A percentile compares a stretch with the other conserved stretches of the same genome.
Conservation (phyloP, 1,139 yeast genomes). For the Yamadazyma diddensiae region DNA sequence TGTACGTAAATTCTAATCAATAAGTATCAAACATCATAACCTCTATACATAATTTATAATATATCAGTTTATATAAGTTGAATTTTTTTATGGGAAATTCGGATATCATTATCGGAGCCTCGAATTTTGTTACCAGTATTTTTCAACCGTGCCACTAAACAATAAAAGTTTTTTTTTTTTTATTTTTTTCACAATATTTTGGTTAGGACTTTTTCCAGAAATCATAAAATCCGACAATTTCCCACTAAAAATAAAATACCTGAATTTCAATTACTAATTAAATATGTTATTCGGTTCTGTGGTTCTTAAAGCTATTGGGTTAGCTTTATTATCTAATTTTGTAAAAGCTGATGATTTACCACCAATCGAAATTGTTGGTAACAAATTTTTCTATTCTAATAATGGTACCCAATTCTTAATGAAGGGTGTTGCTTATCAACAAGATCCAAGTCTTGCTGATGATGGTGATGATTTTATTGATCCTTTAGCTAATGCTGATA, state of each 20-base stretch:
- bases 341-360: slow-evolving; percentile 22
- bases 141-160: slow-evolving; percentile 1
- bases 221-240: background rate
- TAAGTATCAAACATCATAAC: too few species aligned
- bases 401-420: slow-evolving; percentile 81
- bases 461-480: slow-evolving; percentile 50
- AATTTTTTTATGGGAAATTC: too few species aligned
- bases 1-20: too few species aligned
- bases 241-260: background rate
- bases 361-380: slow-evolving; percentile 60
- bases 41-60: too few species aligned
- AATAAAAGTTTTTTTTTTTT: slow-evolving; percentile 1
- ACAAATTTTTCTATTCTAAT: slow-evolving; percentile 74
- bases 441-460: slow-evolving; percentile 58
- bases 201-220: background rate
- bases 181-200: background rate
- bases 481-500: slow-evolving; percentile 68
- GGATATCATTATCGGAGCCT: background rate
- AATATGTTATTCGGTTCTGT: slow-evolving; percentile 13
- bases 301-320: slow-evolving; percentile 6
- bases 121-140: background rate
- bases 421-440: slow-evolving; percentile 76
- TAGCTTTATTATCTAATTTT: slow-evolving; percentile 8
- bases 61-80: too few species aligned
- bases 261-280: background rate